Evolutionary conservation across 257 asterid genomes (phyloP).

Genomic region (Marsdenia floribunda): DNA sequence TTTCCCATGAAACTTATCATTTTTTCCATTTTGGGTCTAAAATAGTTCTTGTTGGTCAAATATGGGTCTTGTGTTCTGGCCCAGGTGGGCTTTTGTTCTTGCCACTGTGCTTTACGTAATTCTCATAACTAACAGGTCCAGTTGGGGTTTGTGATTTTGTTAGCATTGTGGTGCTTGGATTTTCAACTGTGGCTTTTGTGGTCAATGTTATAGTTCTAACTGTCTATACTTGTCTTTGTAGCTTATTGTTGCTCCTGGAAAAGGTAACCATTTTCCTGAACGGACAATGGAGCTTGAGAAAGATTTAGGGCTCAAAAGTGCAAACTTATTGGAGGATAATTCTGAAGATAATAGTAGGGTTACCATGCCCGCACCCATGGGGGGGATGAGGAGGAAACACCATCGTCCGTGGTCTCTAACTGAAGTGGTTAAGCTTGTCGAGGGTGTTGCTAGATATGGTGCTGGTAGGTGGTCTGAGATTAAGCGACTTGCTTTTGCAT

Average conservation of each 20-base stretch:
- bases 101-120: neutral
- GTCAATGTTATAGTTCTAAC: neutral
- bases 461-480: constrained; percentile 99
- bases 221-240: constrained; percentile 23
- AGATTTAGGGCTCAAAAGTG: constrained; percentile 34
- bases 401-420: constrained; percentile 90
- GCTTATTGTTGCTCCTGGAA: constrained; percentile 42
- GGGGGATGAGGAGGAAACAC: constrained; percentile 88
- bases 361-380: constrained; percentile 40
- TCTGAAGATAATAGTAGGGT: constrained; percentile 55
- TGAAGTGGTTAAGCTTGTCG: constrained; percentile 91
- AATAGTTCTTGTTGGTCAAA: neutral
- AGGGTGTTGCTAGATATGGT: constrained; percentile 89
- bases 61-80: neutral
- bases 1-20: neutral
- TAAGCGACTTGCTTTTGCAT: constrained; percentile 75
- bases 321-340: constrained; percentile 36
- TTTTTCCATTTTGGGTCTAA: neutral
- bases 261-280: constrained; percentile 32
- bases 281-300: constrained; percentile 39
- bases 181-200: neutral
- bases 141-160: neutral
- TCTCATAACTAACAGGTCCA: neutral
- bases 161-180: neutral
- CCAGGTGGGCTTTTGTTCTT: neutral